Conservation (phyloP, 2,329 filamentous ascomycete species). For the Hymenoscyphus albidus region DNA sequence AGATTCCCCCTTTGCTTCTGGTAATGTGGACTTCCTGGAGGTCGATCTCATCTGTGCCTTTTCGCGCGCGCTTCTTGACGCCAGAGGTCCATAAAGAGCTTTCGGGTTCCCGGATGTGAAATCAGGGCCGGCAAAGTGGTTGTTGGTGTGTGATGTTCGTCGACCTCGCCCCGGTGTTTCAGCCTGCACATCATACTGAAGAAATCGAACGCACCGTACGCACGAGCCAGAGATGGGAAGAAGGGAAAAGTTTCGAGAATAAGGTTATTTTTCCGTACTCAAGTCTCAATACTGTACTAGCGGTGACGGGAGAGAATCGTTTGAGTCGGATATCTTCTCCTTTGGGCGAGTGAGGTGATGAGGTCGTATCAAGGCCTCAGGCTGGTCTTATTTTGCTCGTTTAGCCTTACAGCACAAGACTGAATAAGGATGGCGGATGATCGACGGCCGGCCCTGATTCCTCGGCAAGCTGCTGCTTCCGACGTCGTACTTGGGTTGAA, state of each 20-base stretch:
- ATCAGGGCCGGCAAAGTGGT: not conserved
- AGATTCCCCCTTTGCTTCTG: not conserved
- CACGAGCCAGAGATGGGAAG: not conserved
- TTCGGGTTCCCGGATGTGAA: not conserved
- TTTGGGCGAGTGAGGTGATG: not conserved
- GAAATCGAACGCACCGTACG: not conserved
- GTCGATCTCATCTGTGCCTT: not conserved
- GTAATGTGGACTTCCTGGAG: not conserved
- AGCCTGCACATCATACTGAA: constrained; percentile 8
- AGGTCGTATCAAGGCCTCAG: not conserved
- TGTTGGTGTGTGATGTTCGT: constrained; percentile 7
- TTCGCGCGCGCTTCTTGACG: constrained; percentile 13
- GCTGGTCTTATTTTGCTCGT: not conserved
- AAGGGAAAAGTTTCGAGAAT: constrained; percentile 10
- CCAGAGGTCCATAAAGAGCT: not conserved
- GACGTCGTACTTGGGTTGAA: constrained; percentile 5
- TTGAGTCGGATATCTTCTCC: not conserved
- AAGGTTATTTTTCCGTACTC: constrained; percentile 6
- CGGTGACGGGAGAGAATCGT: not conserved
- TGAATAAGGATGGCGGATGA: constrained; percentile 6
- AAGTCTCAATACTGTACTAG: not conserved
- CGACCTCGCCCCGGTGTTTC: constrained; percentile 4
- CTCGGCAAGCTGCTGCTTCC: not conserved
- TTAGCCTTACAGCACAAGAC: not conserved
- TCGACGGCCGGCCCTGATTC: constrained; percentile 3